These are phyloP conservation scores for Wallemia mellicola DNA, from an alignment of 1,284 basidiomycete species.

Conservation along the genomic window DNA sequence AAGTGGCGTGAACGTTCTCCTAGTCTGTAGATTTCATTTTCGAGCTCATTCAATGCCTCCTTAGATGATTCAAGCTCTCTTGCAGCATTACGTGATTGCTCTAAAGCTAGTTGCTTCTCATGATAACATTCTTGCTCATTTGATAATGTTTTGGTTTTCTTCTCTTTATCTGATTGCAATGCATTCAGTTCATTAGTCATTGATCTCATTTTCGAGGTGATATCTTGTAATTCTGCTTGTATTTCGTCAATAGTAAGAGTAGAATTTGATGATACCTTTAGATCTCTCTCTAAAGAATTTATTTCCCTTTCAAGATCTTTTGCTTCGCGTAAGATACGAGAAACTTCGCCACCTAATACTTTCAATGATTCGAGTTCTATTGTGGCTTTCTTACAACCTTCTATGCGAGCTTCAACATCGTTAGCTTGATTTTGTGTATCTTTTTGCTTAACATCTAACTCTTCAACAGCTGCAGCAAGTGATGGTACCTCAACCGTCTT, in stretches of 20 bases:
- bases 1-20: not conserved
- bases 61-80: not conserved
- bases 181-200: not conserved
- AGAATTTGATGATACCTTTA: constrained; percentile 33
- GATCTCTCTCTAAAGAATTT: constrained; percentile 31
- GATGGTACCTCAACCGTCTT: not conserved
- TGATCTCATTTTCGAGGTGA: not conserved
- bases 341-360: constrained; percentile 30
- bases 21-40: not conserved
- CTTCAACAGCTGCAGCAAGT: not conserved
- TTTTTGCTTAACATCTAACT: not conserved
- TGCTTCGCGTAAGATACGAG: constrained; percentile 32
- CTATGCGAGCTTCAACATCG: constrained; percentile 10
- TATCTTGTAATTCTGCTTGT: constrained; percentile 29
- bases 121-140: constrained; percentile 3
- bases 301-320: constrained; percentile 35
- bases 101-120: constrained; percentile 3
- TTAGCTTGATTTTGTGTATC: not conserved
- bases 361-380: constrained; percentile 35
- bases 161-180: constrained; percentile 4
- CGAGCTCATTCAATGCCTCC: not conserved
- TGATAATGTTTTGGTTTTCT: constrained; percentile 6
- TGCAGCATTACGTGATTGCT: not conserved
- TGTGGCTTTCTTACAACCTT: constrained; percentile 12
- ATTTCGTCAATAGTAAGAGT: constrained; percentile 57